Evolutionary conservation across 2,329 filamentous ascomycete species (phyloP).

Genomic region (Trichoderma sp.): DNA sequence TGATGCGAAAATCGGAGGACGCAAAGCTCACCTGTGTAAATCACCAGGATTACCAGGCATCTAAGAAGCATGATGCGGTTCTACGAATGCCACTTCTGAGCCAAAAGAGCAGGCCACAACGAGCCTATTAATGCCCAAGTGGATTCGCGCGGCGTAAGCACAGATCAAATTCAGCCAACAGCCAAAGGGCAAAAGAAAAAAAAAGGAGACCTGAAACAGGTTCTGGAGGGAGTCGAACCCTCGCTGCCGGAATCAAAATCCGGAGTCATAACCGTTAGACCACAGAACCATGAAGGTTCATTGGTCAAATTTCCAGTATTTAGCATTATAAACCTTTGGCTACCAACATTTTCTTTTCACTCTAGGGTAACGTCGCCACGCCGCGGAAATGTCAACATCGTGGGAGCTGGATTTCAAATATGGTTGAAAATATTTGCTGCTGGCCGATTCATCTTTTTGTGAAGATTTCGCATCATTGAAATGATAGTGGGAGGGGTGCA

Average conservation of each 20-base stretch:
- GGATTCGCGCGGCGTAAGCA: background rate
- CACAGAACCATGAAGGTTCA: constrained; percentile 17
- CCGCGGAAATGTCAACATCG: background rate
- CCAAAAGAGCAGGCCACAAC: background rate
- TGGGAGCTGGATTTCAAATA: background rate
- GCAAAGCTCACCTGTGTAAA: background rate
- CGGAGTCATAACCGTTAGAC: constrained; percentile 24
- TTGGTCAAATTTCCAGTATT: background rate
- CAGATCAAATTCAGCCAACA: background rate
- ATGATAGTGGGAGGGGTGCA: background rate
- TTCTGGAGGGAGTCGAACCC: constrained; percentile 22
- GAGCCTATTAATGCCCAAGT: background rate
- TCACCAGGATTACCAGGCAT: background rate
- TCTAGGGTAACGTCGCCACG: background rate
- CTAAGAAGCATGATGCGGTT: background rate
- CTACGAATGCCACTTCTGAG: background rate
- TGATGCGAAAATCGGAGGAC: background rate
- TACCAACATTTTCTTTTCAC: background rate
- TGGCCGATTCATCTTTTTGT: background rate
- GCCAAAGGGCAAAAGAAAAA: background rate
- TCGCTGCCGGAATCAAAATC: constrained; percentile 25
- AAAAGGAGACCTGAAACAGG: constrained; percentile 10
- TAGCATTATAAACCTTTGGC: background rate
- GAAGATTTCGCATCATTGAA: background rate
- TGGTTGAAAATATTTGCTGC: background rate